Conservation (phyloP, 768 basidiomycete species). For the Lepiota venenata region DNA sequence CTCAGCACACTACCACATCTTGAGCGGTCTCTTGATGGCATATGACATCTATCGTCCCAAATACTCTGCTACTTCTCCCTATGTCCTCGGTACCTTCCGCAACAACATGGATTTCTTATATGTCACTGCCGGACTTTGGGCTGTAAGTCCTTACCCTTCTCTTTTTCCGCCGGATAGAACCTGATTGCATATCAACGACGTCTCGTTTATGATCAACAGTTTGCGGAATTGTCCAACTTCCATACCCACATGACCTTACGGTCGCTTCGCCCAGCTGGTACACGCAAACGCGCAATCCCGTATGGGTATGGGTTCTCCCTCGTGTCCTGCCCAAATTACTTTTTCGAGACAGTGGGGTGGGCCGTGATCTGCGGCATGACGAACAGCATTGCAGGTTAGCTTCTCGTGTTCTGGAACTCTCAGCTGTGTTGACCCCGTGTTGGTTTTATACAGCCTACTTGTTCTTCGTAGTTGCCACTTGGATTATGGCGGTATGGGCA, state of each 20-base stretch:
- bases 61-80: conserved; percentile 64
- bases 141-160: conserved; percentile 46
- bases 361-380: conserved; percentile 70
- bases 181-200: neutral
- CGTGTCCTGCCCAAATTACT: conserved; percentile 93
- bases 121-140: conserved; percentile 65
- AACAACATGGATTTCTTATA: conserved; percentile 67
- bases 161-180: neutral
- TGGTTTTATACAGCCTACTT: conserved; percentile 41
- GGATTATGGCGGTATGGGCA: conserved; percentile 85
- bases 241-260: conserved; percentile 80
- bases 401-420: neutral
- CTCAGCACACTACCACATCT: conserved; percentile 85
- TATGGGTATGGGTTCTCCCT: conserved; percentile 87
- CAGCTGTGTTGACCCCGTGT: neutral
- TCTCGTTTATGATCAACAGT: conserved; percentile 41
- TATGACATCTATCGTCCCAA: conserved; percentile 79
- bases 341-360: conserved; percentile 87
- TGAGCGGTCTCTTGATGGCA: conserved; percentile 77
- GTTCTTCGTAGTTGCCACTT: conserved; percentile 60
- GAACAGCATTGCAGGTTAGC: conserved; percentile 68
- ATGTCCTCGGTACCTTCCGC: conserved; percentile 58
- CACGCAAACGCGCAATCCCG: conserved; percentile 80
- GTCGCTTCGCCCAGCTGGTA: conserved; percentile 76
- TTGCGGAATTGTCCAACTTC: conserved; percentile 82